These are phyloP conservation scores for Vachellia pachyceras DNA, from an alignment of 306 rosid species.

Conservation along the genomic window DNA sequence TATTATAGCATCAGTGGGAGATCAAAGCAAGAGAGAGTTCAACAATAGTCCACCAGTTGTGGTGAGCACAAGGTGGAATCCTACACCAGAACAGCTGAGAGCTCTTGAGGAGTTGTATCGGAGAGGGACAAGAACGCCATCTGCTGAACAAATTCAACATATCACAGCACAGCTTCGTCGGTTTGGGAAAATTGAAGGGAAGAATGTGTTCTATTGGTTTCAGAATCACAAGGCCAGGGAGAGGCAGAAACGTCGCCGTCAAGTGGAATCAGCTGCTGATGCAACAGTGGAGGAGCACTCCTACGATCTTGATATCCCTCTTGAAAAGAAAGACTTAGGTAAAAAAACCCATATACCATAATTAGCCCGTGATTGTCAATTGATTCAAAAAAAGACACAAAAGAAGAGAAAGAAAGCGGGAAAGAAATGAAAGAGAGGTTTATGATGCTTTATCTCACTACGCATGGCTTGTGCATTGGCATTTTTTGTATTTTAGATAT, in stretches of 20 bases:
- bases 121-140: conserved; percentile 87
- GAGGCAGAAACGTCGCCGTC: conserved; percentile 85
- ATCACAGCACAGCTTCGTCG: conserved; percentile 72
- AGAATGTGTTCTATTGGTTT: conserved; percentile 84
- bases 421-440: not conserved
- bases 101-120: conserved; percentile 80
- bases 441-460: not conserved
- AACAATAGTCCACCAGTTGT: conserved; percentile 51
- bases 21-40: conserved; percentile 66
- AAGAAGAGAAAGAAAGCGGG: conserved; percentile 8
- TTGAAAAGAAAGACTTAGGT: conserved; percentile 59
- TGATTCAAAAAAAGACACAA: conserved; percentile 11
- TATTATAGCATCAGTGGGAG: conserved; percentile 43
- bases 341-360: conserved; percentile 14
- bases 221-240: conserved; percentile 87
- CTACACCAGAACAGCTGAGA: conserved; percentile 86
- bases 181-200: conserved; percentile 77
- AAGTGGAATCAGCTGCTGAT: conserved; percentile 53
- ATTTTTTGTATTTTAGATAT: conserved; percentile 31
- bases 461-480: conserved; percentile 21
- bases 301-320: conserved; percentile 34
- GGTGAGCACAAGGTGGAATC: conserved; percentile 97
- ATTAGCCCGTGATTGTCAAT: conserved; percentile 3
- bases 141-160: conserved; percentile 80
- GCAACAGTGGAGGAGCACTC: not conserved